Conservation (phyloP, 352 stramenopile genomes). For the Globisporangium spinosum region DNA sequence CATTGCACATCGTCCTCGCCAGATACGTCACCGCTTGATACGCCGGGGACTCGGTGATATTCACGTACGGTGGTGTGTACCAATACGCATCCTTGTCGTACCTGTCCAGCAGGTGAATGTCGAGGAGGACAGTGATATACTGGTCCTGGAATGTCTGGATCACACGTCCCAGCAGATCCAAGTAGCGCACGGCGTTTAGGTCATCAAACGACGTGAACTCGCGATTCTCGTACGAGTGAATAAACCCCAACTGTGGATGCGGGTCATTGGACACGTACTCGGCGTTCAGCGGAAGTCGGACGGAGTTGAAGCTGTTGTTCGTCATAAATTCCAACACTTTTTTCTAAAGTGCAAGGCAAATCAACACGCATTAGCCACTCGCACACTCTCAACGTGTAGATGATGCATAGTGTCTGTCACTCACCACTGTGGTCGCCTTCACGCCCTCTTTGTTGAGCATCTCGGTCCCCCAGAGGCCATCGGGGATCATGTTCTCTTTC, state of each 20-base stretch:
- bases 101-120: slow-evolving; percentile 52
- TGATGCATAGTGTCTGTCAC: slow-evolving; percentile 9
- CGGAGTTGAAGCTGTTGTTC: slow-evolving; percentile 64
- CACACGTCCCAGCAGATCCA: slow-evolving; percentile 53
- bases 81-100: slow-evolving; percentile 56
- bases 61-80: slow-evolving; percentile 56
- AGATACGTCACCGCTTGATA: slow-evolving; percentile 48
- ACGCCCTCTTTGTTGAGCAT: slow-evolving; percentile 32
- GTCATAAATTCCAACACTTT: slow-evolving; percentile 46
- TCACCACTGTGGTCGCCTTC: slow-evolving; percentile 44
- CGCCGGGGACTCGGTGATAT: slow-evolving; percentile 37
- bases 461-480: slow-evolving; percentile 44
- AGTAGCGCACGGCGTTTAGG: slow-evolving; percentile 42
- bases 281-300: slow-evolving; percentile 55
- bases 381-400: background rate
- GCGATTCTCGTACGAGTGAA: slow-evolving; percentile 60
- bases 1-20: slow-evolving; percentile 41
- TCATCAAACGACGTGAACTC: slow-evolving; percentile 52
- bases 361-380: background rate
- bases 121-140: slow-evolving; percentile 49
- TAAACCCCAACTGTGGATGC: slow-evolving; percentile 44
- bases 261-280: slow-evolving; percentile 40
- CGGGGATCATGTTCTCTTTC: slow-evolving; percentile 63
- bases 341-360: slow-evolving; percentile 15
- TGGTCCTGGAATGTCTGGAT: slow-evolving; percentile 51